A percentile compares a stretch with the other conserved stretches of the same genome.
Conservation (phyloP, 2,329 filamentous ascomycete genomes). For the Westerdykella sp. region DNA sequence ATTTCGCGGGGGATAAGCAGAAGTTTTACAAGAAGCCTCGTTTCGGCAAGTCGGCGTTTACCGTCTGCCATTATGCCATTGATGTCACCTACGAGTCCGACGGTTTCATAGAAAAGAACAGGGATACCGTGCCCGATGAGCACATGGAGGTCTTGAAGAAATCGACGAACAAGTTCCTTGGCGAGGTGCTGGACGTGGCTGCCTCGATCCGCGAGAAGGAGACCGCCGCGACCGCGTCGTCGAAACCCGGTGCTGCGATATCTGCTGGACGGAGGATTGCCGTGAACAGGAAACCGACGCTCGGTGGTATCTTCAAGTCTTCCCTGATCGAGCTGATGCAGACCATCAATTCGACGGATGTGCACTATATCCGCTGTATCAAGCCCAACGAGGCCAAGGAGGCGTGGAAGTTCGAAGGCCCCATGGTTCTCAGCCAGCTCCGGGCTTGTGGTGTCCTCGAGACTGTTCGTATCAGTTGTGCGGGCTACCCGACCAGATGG, state of each 20-base stretch:
- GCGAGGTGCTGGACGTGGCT: slow-evolving; percentile 77
- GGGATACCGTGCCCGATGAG: slow-evolving; percentile 96
- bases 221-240: slow-evolving; percentile 53
- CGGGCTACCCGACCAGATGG: slow-evolving; percentile 95
- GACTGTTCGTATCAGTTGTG: slow-evolving; percentile 94
- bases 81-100: slow-evolving; percentile 99
- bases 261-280: slow-evolving; percentile 76
- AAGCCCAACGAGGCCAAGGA: slow-evolving; percentile 97
- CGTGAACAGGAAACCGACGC: slow-evolving; percentile 90
- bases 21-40: slow-evolving; percentile 98
- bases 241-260: slow-evolving; percentile 59
- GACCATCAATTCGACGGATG: slow-evolving; percentile 96
- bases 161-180: slow-evolving; percentile 79
- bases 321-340: slow-evolving; percentile 96
- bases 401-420: slow-evolving; percentile 96
- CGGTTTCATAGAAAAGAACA: slow-evolving; percentile 98
- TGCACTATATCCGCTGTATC: slow-evolving; percentile 98
- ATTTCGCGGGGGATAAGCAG: slow-evolving; percentile 84
- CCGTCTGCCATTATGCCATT: slow-evolving; percentile 95
- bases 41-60: slow-evolving; percentile 96
- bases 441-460: slow-evolving; percentile 98
- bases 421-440: slow-evolving; percentile 96
- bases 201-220: slow-evolving; percentile 88
- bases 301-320: slow-evolving; percentile 97
- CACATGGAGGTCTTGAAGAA: slow-evolving; percentile 88